Evolutionary conservation across 139 green algal genomes (phyloP), one percentile per base, ranked within the genome.

Genomic region (Mesostigma viride): DNA sequence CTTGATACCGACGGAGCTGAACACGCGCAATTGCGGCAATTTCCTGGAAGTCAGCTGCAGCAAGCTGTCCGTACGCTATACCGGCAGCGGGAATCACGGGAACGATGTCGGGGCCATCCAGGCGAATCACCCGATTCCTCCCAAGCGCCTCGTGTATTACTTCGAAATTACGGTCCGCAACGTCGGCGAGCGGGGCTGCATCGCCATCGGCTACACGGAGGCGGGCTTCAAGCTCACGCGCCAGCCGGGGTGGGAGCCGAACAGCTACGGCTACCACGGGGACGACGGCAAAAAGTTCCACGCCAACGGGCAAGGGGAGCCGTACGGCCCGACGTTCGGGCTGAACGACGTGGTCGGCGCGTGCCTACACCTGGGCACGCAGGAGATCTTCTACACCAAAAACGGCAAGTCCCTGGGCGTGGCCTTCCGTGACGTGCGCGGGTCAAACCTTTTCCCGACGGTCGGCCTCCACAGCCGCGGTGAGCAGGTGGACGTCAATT

Each of bases 191-290:
- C 32, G 35, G 0, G 79, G 84, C 20, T 74, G 62, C 0, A 86
- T 94, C 31, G 82, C 64, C 22, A 73, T 95, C 1, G 89, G 89
- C 28, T 96, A 94, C 62, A 78, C 82, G 0, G 74, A 87, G 46
- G 67, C 62, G 4, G 53, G 32, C 47, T 89, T 88, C 77, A 91
- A 89, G 62, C 69, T 87, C 17, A 83, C 70, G 2, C 74, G 80
- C 8, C 89, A 96, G 62, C 89, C 89, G 1, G 89, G 89, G 84
- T 94, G 80, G 80, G 90, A 96, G 65, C 36, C 76, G 0, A 71
- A 78, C 74, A 90, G 79, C 64, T 96, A 87, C 68, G 90, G 87
- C 0, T 96, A 94, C 58, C 83, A 91, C 57, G 90, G 85, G 1
- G 88, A 96, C 47, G 85, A 92, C 56, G 90, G 90, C 34, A 74